A percentile compares a stretch with the other conserved stretches of the same genome.
These are phyloP conservation scores for Fusarium buharicum DNA, from an alignment of 2,329 filamentous ascomycete species.

Conservation along the genomic window DNA sequence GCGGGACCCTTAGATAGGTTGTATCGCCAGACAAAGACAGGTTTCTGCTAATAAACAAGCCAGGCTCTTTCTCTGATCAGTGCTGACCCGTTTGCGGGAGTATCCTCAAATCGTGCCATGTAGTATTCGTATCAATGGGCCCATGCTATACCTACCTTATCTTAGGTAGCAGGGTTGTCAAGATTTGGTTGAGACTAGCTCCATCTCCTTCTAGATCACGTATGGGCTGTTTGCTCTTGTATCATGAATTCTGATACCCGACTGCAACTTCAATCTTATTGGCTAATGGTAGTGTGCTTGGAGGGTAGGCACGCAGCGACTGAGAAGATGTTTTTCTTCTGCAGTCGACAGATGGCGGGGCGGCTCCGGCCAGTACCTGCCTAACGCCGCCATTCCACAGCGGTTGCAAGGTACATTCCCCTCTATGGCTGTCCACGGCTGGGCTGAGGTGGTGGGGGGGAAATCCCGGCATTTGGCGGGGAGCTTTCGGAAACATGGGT, in stretches of 20 bases:
- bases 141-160: too few relatives aligned
- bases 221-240: constrained; percentile 28
- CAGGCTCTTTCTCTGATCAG: too few relatives aligned
- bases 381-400: background rate
- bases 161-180: constrained; percentile 3
- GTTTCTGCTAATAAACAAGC: too few relatives aligned
- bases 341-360: constrained; percentile 36
- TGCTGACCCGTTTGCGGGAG: too few relatives aligned
- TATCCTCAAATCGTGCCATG: constrained; percentile 32
- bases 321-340: constrained; percentile 26
- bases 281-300: constrained; percentile 20
- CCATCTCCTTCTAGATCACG: background rate
- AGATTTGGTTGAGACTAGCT: constrained; percentile 25
- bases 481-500: constrained; percentile 34
- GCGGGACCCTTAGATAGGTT: too few relatives aligned
- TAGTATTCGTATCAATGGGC: too few relatives aligned
- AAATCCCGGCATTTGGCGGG: constrained; percentile 24
- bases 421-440: constrained; percentile 1
- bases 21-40: too few relatives aligned
- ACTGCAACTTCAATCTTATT: constrained; percentile 11
- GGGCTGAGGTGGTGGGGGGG: constrained; percentile 23
- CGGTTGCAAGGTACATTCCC: background rate
- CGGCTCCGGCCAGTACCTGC: constrained; percentile 32
- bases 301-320: constrained; percentile 19
- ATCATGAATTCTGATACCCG: constrained; percentile 11